Evolutionary conservation across 352 stramenopile genomes (phyloP).

Genomic region (Phytopythium aichiense): DNA sequence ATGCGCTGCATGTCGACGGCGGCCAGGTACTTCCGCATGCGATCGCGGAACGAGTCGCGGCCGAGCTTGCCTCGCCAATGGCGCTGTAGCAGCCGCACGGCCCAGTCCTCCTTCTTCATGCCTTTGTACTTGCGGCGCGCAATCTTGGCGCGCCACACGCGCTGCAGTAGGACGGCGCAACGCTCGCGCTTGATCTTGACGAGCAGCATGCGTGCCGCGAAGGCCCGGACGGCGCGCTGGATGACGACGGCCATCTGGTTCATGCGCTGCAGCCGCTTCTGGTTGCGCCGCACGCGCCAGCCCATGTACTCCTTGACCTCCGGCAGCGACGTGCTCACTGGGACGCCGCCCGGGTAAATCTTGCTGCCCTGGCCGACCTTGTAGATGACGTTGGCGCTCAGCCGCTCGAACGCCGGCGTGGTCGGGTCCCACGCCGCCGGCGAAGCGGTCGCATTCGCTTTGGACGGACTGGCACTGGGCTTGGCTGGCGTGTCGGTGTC

Average conservation of each 20-base stretch:
- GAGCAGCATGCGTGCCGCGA: conserved; percentile 83
- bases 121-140: conserved; percentile 71
- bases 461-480: background rate
- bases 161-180: conserved; percentile 86
- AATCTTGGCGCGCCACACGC: conserved; percentile 79
- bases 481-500: background rate
- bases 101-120: conserved; percentile 87
- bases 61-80: conserved; percentile 90
- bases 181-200: conserved; percentile 63
- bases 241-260: conserved; percentile 80
- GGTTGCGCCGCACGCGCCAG: conserved; percentile 93
- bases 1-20: conserved; percentile 87
- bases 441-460: background rate
- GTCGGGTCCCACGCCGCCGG: conserved; percentile 49
- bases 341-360: conserved; percentile 61
- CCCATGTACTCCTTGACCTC: conserved; percentile 96
- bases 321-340: conserved; percentile 18
- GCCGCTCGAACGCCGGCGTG: conserved; percentile 82
- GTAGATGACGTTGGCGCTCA: conserved; percentile 85
- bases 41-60: conserved; percentile 71
- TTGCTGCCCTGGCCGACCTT: conserved; percentile 76
- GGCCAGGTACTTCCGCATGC: conserved; percentile 66
- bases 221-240: conserved; percentile 88
- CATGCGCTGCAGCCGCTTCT: conserved; percentile 89
- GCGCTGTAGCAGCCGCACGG: conserved; percentile 87